These are phyloP conservation scores for Cystobasidiopsis lactophilus DNA, from an alignment of 768 basidiomycete species.

Conservation along the genomic window DNA sequence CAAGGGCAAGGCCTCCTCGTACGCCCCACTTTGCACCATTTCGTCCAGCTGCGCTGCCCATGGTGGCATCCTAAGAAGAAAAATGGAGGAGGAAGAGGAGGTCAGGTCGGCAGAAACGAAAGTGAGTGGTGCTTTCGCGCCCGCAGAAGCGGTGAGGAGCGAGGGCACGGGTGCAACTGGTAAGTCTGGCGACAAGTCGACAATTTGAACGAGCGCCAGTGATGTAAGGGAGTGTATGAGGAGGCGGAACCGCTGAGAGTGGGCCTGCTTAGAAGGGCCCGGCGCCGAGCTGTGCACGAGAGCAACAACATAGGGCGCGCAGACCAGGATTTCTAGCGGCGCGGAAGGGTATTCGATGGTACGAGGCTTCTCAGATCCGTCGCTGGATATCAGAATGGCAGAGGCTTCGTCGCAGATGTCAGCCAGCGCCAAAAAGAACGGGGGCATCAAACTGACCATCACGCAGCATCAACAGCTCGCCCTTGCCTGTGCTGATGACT, in stretches of 20 bases:
- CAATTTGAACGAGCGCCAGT: constrained; percentile 36
- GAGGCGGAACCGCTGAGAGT: constrained; percentile 30
- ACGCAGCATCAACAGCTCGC: constrained; percentile 48
- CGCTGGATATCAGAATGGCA: constrained; percentile 41
- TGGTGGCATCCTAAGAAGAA: constrained; percentile 46
- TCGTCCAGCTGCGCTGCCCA: constrained; percentile 73
- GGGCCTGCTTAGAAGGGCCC: constrained; percentile 1
- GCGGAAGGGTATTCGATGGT: constrained; percentile 51
- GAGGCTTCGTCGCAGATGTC: constrained; percentile 32
- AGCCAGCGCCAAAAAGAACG: neutral
- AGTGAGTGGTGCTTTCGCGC: constrained; percentile 50
- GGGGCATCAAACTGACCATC: constrained; percentile 40
- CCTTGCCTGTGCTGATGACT: constrained; percentile 32
- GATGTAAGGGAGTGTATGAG: constrained; percentile 54
- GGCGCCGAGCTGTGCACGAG: constrained; percentile 4
- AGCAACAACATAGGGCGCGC: constrained; percentile 17
- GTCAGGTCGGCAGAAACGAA: constrained; percentile 14
- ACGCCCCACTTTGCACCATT: constrained; percentile 42
- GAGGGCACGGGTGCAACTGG: constrained; percentile 12
- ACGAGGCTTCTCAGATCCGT: constrained; percentile 35
- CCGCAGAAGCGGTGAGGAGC: constrained; percentile 40
- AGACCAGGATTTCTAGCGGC: constrained; percentile 45
- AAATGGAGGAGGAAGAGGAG: constrained; percentile 53
- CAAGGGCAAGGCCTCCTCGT: constrained; percentile 57
- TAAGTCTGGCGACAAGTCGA: constrained; percentile 31